A percentile compares a stretch with the other conserved stretches of the same genome.
Conservation (phyloP, 1,284 basidiomycete species). For the Trichosporon ovoides region DNA sequence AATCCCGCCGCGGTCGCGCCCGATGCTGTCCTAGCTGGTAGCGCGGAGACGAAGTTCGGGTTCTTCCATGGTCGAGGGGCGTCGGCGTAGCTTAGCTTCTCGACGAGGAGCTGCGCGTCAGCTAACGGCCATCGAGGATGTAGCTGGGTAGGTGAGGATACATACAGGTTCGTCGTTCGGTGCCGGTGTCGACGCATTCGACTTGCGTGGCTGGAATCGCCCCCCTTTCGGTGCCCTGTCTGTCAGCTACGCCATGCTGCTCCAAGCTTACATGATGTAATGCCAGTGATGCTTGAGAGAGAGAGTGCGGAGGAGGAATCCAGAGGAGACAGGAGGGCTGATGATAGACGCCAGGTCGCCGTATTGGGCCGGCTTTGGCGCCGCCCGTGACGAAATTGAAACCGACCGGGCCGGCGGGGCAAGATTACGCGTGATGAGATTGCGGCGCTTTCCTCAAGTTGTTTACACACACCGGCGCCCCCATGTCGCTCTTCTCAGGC, state of each 20-base stretch:
- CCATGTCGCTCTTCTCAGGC: constrained; percentile 45
- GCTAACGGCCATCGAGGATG: neutral
- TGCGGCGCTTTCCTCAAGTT: neutral
- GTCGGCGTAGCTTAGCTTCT: constrained; percentile 41
- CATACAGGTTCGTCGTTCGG: constrained; percentile 27
- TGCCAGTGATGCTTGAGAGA: neutral
- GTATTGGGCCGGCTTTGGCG: neutral
- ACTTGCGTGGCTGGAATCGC: constrained; percentile 29
- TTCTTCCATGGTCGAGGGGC: constrained; percentile 44
- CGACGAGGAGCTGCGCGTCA: constrained; percentile 21
- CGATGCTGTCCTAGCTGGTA: constrained; percentile 36
- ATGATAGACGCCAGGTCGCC: neutral
- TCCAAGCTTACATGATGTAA: constrained; percentile 8
- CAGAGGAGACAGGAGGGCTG: no score
- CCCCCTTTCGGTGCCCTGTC: constrained; percentile 15
- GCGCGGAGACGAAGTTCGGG: constrained; percentile 31
- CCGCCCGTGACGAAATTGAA: constrained; percentile 3
- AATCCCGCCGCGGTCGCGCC: constrained; percentile 28
- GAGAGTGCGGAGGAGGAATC: neutral
- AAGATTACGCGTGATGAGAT: neutral
- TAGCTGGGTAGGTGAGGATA: neutral
- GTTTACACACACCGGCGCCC: neutral
- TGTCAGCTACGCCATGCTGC: neutral
- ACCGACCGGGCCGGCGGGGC: neutral
- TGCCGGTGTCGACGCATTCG: constrained; percentile 35